Evolutionary conservation across 768 basidiomycete species (phyloP).

Genomic region (Brasilioporus rufonigricans): DNA sequence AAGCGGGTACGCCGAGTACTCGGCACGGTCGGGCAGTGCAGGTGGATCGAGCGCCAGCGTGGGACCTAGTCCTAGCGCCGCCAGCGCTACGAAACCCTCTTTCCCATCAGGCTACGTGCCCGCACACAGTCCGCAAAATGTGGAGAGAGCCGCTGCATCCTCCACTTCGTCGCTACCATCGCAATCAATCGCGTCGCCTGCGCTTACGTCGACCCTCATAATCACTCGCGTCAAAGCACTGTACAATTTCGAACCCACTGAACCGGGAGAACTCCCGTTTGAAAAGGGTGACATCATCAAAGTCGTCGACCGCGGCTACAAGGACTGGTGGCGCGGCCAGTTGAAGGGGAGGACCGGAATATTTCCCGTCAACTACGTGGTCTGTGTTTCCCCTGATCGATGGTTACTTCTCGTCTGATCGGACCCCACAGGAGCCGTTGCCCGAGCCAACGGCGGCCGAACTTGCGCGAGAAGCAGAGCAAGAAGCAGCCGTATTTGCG

Average conservation of each 20-base stretch:
- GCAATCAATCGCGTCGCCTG: slow-evolving; percentile 16
- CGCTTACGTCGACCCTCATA: slow-evolving; percentile 33
- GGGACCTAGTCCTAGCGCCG: slow-evolving; percentile 24
- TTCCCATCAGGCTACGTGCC: slow-evolving; percentile 58
- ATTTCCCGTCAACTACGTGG: slow-evolving; percentile 96
- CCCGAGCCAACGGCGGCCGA: slow-evolving; percentile 81
- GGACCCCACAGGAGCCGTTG: slow-evolving; percentile 61
- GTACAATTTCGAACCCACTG: slow-evolving; percentile 84
- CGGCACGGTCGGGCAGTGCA: slow-evolving; percentile 37
- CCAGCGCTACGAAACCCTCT: slow-evolving; percentile 29
- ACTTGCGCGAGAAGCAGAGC: slow-evolving; percentile 76
- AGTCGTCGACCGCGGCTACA: slow-evolving; percentile 90
- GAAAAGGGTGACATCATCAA: slow-evolving; percentile 93
- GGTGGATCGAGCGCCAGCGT: slow-evolving; percentile 30
- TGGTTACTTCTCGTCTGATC: background rate
- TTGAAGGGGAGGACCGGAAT: slow-evolving; percentile 88
- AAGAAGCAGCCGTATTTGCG: slow-evolving; percentile 84
- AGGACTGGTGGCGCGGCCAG: slow-evolving; percentile 97
- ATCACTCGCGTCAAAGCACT: slow-evolving; percentile 86
- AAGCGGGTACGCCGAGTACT: slow-evolving; percentile 47
- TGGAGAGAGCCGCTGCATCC: slow-evolving; percentile 32
- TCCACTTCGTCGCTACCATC: slow-evolving; percentile 28
- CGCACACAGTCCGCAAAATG: slow-evolving; percentile 52
- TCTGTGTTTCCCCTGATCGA: slow-evolving; percentile 36
- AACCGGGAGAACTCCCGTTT: slow-evolving; percentile 88